Percentiles rank a stretch among this genome's conserved stretches.
Conservation (phyloP, 2,329 filamentous ascomycete species). For the Epichloe sylvatica region DNA sequence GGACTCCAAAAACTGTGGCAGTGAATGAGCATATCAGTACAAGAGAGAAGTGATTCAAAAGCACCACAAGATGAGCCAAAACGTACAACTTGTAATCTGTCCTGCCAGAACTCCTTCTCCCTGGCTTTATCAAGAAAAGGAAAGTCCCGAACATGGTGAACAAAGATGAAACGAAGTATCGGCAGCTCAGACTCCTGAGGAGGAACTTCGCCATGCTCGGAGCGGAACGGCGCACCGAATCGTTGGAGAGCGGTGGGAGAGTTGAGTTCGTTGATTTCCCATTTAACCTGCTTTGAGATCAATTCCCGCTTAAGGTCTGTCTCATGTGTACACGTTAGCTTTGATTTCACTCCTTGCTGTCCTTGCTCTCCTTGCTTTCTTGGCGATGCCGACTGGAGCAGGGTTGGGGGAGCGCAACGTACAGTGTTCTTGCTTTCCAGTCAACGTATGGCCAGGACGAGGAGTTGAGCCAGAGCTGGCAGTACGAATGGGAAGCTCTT, state of each 20-base stretch:
- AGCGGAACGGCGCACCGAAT: constrained; percentile 91
- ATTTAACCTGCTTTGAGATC: constrained; percentile 74
- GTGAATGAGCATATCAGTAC: not conserved
- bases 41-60: not conserved
- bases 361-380: not conserved
- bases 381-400: not conserved
- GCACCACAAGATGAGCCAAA: not conserved
- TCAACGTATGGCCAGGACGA: constrained; percentile 43
- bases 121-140: constrained; percentile 91
- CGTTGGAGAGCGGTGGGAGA: constrained; percentile 87
- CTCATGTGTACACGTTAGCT: constrained; percentile 10
- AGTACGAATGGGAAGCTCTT: constrained; percentile 18
- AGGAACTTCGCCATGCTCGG: constrained; percentile 80
- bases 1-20: constrained; percentile 71
- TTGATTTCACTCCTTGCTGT: not conserved
- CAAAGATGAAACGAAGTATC: constrained; percentile 90
- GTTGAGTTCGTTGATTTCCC: constrained; percentile 84
- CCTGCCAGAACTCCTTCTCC: constrained; percentile 99
- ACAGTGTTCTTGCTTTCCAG: constrained; percentile 98
- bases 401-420: constrained; percentile 18
- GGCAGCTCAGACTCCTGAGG: constrained; percentile 89
- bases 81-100: constrained; percentile 85
- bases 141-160: constrained; percentile 94
- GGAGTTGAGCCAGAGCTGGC: constrained; percentile 17
- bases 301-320: constrained; percentile 91